Evolutionary conservation across 768 basidiomycete species (phyloP), one percentile per base, ranked within the genome.

Genomic region (Cystofilobasidium macerans): DNA sequence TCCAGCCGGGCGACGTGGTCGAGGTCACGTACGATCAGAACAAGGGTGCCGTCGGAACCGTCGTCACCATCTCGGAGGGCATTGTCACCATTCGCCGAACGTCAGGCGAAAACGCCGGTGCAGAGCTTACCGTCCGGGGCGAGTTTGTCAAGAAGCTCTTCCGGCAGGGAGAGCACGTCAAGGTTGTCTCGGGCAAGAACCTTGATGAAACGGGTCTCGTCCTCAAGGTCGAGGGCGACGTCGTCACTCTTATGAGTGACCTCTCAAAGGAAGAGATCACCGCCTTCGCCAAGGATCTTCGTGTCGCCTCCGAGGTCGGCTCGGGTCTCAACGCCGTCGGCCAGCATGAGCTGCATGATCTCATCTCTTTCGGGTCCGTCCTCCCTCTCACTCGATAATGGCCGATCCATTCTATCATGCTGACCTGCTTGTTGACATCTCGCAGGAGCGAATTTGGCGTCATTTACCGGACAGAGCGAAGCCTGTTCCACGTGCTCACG

Each of bases 1-100:
- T 99, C n/a, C 91, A 95, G 73, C 95, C 95, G 0, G 95, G 95
- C 57, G 95, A 99, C 77, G 89, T 91, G 70, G 85, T 99, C 54
- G 95, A 99, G 74, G 90, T 98, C 18, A 92, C 92, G 71, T 92
- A 97, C 75, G 95, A 95, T 48, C 92, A 97, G 76, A 92, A 97
- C 74, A 81, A 87, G 9, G 95, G 95, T 68, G 83, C 95, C 12
- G 85, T 90, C 69, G 95, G 95, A 76, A 83, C 87, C 14, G 89
- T 99, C 32, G 89, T 93, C 68, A 86, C 89, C 62, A 88, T 98
- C 69, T 80, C 82, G 35, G 84, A 86, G 69, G 92, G 98, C 67
- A 83, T 91, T 14, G 89, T 98, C 38, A 84, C 86, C 1, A 83
- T 99, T 68, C 84, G 84, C 38, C 88, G 88, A 2, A 78, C 84